A percentile compares a stretch with the other conserved stretches of the same genome.
Evolutionary conservation across 2,329 filamentous ascomycete species (phyloP).

Genomic region (Camillea tinctor): DNA sequence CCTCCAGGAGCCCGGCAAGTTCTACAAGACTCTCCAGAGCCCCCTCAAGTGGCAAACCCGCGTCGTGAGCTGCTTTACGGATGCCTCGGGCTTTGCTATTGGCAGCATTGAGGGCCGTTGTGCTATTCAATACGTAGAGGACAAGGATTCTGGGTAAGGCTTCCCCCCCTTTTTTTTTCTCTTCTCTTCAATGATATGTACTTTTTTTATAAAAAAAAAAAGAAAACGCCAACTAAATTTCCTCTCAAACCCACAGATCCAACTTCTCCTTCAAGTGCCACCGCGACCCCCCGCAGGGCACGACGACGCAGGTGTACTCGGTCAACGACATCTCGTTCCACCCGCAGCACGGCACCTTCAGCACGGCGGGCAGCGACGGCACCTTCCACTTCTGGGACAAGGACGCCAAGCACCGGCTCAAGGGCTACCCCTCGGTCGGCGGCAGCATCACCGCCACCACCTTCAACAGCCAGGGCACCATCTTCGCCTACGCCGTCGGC

Average conservation of each 20-base stretch:
- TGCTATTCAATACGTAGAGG: conserved; percentile 97
- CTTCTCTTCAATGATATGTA: no score
- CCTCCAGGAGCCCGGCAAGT: conserved; percentile 79
- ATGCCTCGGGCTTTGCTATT: conserved; percentile 88
- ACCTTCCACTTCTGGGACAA: conserved; percentile 98
- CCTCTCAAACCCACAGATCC: conserved; percentile 47
- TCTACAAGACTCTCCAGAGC: conserved; percentile 95
- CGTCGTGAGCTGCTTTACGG: conserved; percentile 90
- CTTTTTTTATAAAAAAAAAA: background rate
- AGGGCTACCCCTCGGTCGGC: conserved; percentile 81
- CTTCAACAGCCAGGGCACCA: conserved; percentile 84
- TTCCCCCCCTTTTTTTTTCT: background rate
- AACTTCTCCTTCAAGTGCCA: conserved; percentile 99
- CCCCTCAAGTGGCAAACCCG: conserved; percentile 98
- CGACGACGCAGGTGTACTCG: conserved; percentile 84
- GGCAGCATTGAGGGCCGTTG: conserved; percentile 96
- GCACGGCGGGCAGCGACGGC: conserved; percentile 90
- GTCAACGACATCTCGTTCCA: conserved; percentile 99
- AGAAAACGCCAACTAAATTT: background rate
- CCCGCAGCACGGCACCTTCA: conserved; percentile 95
- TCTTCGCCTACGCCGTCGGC: conserved; percentile 86
- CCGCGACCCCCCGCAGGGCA: conserved; percentile 73
- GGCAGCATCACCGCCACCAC: conserved; percentile 86
- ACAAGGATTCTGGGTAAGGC: conserved; percentile 76
- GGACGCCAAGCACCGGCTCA: conserved; percentile 82